Evolutionary conservation across 208 protist species (phyloP).

Genomic region (Trypanosoma cruzi): DNA sequence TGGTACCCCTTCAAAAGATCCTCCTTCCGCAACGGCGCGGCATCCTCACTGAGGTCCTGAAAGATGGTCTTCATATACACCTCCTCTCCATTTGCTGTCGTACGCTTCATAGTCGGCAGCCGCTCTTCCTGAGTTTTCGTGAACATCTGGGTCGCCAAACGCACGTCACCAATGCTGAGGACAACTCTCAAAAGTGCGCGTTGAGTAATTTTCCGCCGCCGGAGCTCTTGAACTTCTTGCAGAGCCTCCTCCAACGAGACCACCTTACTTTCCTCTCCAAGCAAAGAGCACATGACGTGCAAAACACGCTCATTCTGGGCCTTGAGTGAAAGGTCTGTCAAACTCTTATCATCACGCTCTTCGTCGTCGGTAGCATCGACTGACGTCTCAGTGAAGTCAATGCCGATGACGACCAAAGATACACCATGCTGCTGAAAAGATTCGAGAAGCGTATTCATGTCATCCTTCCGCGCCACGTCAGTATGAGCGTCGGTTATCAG

Average conservation of each 20-base stretch:
- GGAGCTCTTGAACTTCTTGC: slow-evolving; percentile 30
- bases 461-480: slow-evolving; percentile 66
- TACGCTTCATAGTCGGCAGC: slow-evolving; percentile 62
- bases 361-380: slow-evolving; percentile 19
- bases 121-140: slow-evolving; percentile 54
- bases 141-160: slow-evolving; percentile 75
- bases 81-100: slow-evolving; percentile 16
- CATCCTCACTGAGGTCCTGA: slow-evolving; percentile 3
- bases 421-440: slow-evolving; percentile 44
- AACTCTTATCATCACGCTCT: slow-evolving; percentile 22
- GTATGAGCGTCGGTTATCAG: slow-evolving; percentile 84
- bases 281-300: slow-evolving; percentile 35
- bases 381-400: slow-evolving; percentile 47
- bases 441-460: slow-evolving; percentile 46
- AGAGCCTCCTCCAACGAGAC: slow-evolving; percentile 48
- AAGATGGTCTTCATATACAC: slow-evolving; percentile 3
- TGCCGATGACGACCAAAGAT: slow-evolving; percentile 78
- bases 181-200: slow-evolving; percentile 40
- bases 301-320: slow-evolving; percentile 74
- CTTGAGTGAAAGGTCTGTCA: slow-evolving; percentile 32
- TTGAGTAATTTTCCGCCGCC: slow-evolving; percentile 41
- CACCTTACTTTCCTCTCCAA: slow-evolving; percentile 45
- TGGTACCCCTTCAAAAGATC: slow-evolving; percentile 66
- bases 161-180: slow-evolving; percentile 71
- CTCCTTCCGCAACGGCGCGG: slow-evolving; percentile 14